Percentiles rank a stretch among this genome's conserved stretches.
These are phyloP conservation scores for Cryphonectria japonica DNA, from an alignment of 2,329 filamentous ascomycete genomes.

Conservation along the genomic window DNA sequence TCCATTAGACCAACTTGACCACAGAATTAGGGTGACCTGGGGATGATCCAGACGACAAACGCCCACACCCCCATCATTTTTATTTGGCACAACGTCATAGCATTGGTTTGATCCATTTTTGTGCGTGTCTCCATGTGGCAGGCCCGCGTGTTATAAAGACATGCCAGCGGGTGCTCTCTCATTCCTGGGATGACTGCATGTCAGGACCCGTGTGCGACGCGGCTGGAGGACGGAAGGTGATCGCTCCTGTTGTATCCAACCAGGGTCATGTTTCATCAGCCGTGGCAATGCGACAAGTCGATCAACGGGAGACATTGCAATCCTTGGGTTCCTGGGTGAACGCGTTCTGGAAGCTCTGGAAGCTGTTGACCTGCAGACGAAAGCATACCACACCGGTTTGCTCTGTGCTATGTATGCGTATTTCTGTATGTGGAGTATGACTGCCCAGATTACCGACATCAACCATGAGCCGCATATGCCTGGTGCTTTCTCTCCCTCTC, in stretches of 20 bases:
- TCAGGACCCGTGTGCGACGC: slow-evolving; percentile 4
- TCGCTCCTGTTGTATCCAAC: background rate
- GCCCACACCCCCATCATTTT: background rate
- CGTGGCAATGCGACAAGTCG: background rate
- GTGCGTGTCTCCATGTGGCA: background rate
- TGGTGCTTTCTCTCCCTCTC: background rate
- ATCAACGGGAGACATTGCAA: background rate
- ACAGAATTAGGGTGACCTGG: background rate
- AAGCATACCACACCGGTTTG: background rate
- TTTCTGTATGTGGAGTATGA: background rate
- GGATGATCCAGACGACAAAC: background rate
- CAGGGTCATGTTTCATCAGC: background rate
- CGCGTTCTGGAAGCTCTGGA: slow-evolving; percentile 3
- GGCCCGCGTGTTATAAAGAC: background rate
- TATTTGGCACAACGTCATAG: background rate
- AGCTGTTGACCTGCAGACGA: background rate
- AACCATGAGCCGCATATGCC: background rate
- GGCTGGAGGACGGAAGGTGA: background rate
- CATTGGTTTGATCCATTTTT: background rate
- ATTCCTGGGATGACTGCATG: background rate
- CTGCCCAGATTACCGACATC: background rate
- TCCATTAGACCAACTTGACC: background rate
- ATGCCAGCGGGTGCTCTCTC: background rate
- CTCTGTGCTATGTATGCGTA: background rate
- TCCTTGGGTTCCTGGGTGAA: background rate